Evolutionary conservation across 345 rosid species (phyloP).

Genomic region (Syzygium jambos): DNA sequence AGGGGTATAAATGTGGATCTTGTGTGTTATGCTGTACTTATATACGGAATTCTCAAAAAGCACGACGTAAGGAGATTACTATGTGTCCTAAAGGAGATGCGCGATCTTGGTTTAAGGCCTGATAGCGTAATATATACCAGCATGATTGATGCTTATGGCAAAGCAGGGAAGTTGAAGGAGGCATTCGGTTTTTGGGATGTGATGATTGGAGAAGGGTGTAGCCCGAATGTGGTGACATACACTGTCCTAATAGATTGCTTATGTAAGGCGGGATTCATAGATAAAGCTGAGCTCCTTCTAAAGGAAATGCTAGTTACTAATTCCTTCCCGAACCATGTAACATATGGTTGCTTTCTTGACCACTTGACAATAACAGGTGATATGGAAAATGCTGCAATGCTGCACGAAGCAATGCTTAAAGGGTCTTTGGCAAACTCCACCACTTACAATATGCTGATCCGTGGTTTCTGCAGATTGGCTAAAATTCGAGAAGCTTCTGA

Average conservation of each 20-base stretch:
- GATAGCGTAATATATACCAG: conserved; percentile 68
- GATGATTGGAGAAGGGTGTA: conserved; percentile 66
- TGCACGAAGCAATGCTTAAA: conserved; percentile 55
- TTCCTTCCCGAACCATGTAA: conserved; percentile 60
- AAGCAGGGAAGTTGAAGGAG: conserved; percentile 58
- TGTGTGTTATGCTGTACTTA: conserved; percentile 71
- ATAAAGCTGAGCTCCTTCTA: conserved; percentile 54
- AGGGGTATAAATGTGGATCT: conserved; percentile 80
- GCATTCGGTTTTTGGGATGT: conserved; percentile 67
- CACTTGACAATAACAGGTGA: conserved; percentile 53
- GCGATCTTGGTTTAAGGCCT: conserved; percentile 53
- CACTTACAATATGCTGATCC: conserved; percentile 68
- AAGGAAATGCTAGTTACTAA: conserved; percentile 43
- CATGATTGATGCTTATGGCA: conserved; percentile 76
- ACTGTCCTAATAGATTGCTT: conserved; percentile 76
- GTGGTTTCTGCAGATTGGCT: conserved; percentile 72
- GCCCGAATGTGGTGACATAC: conserved; percentile 73
- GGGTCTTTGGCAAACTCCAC: conserved; percentile 60
- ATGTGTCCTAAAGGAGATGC: conserved; percentile 62
- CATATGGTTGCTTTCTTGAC: conserved; percentile 78
- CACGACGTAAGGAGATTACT: conserved; percentile 36
- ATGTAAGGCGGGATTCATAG: conserved; percentile 65
- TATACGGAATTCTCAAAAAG: conserved; percentile 60
- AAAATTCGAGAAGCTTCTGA: conserved; percentile 53
- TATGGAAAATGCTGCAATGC: conserved; percentile 60